Percentiles rank a stretch among this genome's conserved stretches.
Conservation (phyloP, 2,329 filamentous ascomycete genomes). For the Pseudonectria buxi region DNA sequence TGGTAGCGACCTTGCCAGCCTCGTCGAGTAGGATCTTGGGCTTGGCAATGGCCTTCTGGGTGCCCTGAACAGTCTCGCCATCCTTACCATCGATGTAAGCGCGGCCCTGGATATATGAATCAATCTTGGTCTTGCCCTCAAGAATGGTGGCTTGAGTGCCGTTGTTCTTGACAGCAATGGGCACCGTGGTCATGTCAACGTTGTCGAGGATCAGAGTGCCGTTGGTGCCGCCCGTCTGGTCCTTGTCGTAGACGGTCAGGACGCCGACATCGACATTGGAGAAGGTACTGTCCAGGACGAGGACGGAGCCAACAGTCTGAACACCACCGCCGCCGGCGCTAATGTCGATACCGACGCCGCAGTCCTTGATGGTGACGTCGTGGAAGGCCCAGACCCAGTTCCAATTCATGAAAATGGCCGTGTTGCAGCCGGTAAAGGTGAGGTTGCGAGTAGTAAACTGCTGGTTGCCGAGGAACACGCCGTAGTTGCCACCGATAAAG, state of each 20-base stretch:
- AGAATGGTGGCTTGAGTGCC: slow-evolving; percentile 56
- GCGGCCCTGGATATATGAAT: slow-evolving; percentile 74
- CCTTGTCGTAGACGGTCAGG: slow-evolving; percentile 62
- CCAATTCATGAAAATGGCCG: slow-evolving; percentile 85
- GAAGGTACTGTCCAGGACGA: slow-evolving; percentile 75
- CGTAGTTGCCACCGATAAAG: slow-evolving; percentile 75
- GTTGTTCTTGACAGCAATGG: slow-evolving; percentile 56
- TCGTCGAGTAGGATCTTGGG: slow-evolving; percentile 58
- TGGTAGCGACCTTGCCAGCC: slow-evolving; percentile 67
- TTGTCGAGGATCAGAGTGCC: slow-evolving; percentile 84
- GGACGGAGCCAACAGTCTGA: slow-evolving; percentile 72
- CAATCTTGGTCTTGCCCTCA: slow-evolving; percentile 60
- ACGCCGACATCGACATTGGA: slow-evolving; percentile 69
- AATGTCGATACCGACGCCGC: slow-evolving; percentile 73
- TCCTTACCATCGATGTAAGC: slow-evolving; percentile 48
- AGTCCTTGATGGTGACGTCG: slow-evolving; percentile 66
- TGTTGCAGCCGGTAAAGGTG: slow-evolving; percentile 74
- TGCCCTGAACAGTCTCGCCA: slow-evolving; percentile 52
- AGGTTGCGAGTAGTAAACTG: slow-evolving; percentile 82
- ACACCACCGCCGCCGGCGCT: slow-evolving; percentile 50
- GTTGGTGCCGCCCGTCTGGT: slow-evolving; percentile 57
- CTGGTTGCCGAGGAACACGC: slow-evolving; percentile 76
- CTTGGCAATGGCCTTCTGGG: slow-evolving; percentile 50
- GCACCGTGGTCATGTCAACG: slow-evolving; percentile 68
- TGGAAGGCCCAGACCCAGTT: slow-evolving; percentile 85